phyloP scores from a whole-genome alignment of 306 rosid genomes.

The Prunus padus region DNA sequence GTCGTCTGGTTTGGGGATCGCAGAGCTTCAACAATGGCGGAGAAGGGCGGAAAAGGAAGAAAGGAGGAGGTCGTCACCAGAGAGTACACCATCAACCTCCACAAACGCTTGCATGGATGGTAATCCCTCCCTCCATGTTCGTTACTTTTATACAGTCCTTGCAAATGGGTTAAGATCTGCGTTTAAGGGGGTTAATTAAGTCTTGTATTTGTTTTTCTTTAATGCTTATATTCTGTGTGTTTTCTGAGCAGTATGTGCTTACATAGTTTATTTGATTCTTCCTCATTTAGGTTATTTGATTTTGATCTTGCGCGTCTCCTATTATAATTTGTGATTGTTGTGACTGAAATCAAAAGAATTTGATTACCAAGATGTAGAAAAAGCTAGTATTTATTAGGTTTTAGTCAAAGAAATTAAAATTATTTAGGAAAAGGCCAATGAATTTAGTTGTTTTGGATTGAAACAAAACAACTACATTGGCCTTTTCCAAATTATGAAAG shows the following conservation, averaged over 20 bases:
- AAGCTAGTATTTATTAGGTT: too few species aligned
- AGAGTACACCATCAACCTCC: slow-evolving; percentile 51
- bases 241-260: neutral
- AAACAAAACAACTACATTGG: too few species aligned
- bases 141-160: neutral
- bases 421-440: too few species aligned
- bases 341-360: too few species aligned
- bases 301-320: neutral
- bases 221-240: too few species aligned
- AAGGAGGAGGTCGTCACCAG: slow-evolving; percentile 42
- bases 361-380: too few species aligned
- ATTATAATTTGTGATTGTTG: too few species aligned
- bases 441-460: too few species aligned
- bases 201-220: too few species aligned
- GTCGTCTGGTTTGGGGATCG: neutral
- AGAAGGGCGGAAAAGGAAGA: slow-evolving; percentile 33
- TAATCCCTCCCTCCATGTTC: neutral
- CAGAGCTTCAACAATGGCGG: slow-evolving; percentile 33
- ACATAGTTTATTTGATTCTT: neutral
- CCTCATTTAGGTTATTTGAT: neutral
- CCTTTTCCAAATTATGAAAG: too few species aligned
- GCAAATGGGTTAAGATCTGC: neutral
- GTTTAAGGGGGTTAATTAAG: neutral
- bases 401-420: too few species aligned
- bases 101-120: slow-evolving; percentile 50